Conservation (phyloP, 345 rosid species). For the Salix brachista region DNA sequence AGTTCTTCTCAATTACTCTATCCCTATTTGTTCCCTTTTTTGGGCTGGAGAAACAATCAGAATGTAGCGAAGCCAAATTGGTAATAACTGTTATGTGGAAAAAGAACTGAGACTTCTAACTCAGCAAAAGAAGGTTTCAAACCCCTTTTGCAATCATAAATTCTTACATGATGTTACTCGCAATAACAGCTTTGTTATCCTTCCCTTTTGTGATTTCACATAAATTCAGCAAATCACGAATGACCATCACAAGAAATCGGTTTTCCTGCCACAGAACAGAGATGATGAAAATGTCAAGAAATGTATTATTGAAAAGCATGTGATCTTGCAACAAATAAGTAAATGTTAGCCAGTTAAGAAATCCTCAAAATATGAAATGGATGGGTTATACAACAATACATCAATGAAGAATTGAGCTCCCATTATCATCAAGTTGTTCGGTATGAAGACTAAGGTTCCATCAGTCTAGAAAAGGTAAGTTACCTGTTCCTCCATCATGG, state of each 20-base stretch:
- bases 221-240: conserved; percentile 87
- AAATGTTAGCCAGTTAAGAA: not conserved
- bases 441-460: not conserved
- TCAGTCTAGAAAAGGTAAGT: not conserved
- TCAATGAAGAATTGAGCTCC: not conserved
- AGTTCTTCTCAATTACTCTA: not conserved
- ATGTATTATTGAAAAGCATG: not conserved
- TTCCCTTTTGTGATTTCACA: conserved; percentile 98
- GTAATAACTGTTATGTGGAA: not conserved
- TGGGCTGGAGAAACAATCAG: not conserved
- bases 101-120: not conserved
- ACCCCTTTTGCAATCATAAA: not conserved
- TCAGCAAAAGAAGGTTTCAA: not conserved
- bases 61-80: not conserved
- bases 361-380: not conserved
- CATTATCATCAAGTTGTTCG: not conserved
- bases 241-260: conserved; percentile 97
- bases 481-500: conserved; percentile 99
- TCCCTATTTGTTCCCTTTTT: not conserved
- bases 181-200: conserved; percentile 98
- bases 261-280: conserved; percentile 65
- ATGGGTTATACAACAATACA: not conserved
- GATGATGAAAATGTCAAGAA: not conserved
- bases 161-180: conserved; percentile 96
- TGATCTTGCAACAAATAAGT: not conserved